Conservation (phyloP, 129 eudicot species). For the sunflower (Helianthus annuus) region DNA sequence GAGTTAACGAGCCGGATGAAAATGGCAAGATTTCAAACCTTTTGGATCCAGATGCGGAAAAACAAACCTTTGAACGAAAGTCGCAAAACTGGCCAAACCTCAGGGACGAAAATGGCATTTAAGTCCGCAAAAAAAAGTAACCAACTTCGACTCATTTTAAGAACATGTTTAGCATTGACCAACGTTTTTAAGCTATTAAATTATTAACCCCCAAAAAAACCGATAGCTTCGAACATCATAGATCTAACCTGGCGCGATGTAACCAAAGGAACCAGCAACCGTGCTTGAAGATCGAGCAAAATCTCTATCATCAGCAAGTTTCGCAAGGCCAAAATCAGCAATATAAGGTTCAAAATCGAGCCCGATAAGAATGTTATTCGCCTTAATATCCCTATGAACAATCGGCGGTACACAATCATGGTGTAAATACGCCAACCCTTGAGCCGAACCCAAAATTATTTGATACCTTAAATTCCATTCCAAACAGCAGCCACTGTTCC, state of each 20-base stretch:
- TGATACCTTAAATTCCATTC: constrained; percentile 88
- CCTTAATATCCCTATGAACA: constrained; percentile 90
- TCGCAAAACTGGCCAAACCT: no score
- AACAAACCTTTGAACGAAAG: no score
- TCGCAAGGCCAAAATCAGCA: constrained; percentile 97
- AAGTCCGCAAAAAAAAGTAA: no score
- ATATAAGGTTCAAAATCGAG: constrained; percentile 91
- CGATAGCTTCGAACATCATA: not conserved
- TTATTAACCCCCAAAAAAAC: not conserved
- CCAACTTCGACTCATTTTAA: no score
- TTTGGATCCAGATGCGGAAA: no score
- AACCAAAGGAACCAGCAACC: constrained; percentile 93
- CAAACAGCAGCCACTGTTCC: constrained; percentile 62
- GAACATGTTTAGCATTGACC: no score
- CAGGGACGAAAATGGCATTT: no score
- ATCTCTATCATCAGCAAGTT: constrained; percentile 80
- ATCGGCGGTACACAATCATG: constrained; percentile 95
- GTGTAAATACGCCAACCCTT: constrained; percentile 90
- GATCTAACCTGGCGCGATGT: constrained; percentile 92
- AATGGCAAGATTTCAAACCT: no score
- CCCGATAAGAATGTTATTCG: constrained; percentile 90
- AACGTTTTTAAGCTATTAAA: no score
- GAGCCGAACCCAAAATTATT: constrained; percentile 81
- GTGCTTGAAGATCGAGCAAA: constrained; percentile 88
- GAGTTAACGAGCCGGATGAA: no score